Conservation (phyloP, 2,329 filamentous ascomycete species). For the Diaporthe citriasiana region DNA sequence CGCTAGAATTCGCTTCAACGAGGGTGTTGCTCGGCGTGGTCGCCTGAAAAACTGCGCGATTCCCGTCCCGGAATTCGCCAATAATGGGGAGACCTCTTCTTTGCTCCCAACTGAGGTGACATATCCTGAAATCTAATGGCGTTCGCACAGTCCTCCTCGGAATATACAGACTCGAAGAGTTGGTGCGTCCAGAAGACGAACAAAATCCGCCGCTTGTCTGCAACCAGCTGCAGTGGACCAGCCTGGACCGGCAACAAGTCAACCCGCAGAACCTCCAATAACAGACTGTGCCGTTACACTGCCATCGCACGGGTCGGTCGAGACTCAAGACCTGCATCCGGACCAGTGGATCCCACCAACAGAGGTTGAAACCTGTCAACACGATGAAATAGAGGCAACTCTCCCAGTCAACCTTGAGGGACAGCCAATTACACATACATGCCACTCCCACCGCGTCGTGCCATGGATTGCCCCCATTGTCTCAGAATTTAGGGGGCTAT, state of each 20-base stretch:
- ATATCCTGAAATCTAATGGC: neutral
- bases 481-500: neutral
- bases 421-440: neutral
- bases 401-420: neutral
- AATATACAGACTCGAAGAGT: neutral
- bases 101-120: neutral
- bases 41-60: conserved; percentile 11
- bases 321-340: neutral
- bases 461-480: neutral
- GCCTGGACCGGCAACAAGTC: neutral
- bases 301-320: neutral
- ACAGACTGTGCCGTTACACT: fast-evolving
- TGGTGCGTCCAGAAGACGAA: neutral
- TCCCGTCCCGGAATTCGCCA: neutral
- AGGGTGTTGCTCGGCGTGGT: conserved; percentile 18
- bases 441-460: neutral
- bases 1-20: conserved; percentile 19
- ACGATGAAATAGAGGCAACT: neutral
- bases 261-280: neutral
- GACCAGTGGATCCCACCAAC: neutral
- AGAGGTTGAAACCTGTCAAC: neutral
- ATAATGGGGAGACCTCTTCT: neutral
- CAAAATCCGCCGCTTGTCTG: neutral
- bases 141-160: neutral
- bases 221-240: neutral